Evolutionary conservation across 805 yeast genomes (phyloP).

Genomic region (Ogataea nakhonphanomensis): DNA sequence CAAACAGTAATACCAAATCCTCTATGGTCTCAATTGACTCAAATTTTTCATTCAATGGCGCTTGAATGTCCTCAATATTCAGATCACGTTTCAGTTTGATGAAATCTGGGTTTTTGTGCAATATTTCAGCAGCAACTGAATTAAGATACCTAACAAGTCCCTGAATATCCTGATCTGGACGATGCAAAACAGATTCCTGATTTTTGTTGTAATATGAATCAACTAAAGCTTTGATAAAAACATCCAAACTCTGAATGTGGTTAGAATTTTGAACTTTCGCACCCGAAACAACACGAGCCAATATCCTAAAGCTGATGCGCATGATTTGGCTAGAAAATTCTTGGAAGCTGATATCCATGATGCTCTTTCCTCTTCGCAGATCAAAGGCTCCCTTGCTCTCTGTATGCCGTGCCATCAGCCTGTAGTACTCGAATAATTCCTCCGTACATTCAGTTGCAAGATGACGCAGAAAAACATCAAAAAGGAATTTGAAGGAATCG

Average conservation of each 20-base stretch:
- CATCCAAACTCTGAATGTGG: neutral
- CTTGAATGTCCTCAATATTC: constrained; percentile 16
- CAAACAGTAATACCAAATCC: constrained; percentile 22
- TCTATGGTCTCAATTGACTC: constrained; percentile 21
- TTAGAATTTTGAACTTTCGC: neutral
- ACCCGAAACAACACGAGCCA: constrained; percentile 21
- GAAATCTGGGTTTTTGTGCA: constrained; percentile 21
- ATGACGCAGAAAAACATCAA: constrained; percentile 16
- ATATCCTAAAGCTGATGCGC: constrained; percentile 19
- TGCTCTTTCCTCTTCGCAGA: constrained; percentile 23
- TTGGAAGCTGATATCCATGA: constrained; percentile 11
- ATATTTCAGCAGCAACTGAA: constrained; percentile 19
- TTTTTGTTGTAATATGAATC: too few species aligned
- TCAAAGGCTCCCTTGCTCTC: constrained; percentile 12
- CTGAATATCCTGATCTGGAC: constrained; percentile 16
- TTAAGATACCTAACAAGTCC: constrained; percentile 25
- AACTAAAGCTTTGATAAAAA: too few species aligned
- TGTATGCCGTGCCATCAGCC: constrained; percentile 10
- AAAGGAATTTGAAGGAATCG: constrained; percentile 10
- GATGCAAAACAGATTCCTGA: neutral
- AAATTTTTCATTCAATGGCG: constrained; percentile 25
- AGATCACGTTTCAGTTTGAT: constrained; percentile 19
- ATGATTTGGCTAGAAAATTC: constrained; percentile 19
- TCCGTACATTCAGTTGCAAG: constrained; percentile 16
- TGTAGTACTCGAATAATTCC: constrained; percentile 18